Evolutionary conservation across 345 rosid genomes (phyloP), one percentile per base, ranked within the genome.

Genomic region (Brassica rapa): DNA sequence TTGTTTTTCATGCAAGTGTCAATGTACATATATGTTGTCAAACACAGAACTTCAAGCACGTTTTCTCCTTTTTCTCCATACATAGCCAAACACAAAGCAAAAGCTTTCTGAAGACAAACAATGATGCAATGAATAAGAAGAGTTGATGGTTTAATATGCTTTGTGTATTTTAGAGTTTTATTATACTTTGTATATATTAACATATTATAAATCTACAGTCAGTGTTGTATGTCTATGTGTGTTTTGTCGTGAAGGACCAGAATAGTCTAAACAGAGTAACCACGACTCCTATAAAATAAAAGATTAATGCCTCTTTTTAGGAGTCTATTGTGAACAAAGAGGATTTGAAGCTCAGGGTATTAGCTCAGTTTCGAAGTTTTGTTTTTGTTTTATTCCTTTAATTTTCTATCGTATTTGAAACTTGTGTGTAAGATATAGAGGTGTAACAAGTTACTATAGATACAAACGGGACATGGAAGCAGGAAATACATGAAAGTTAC

Each of bases 1-100:
- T 67, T 39, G 2, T 66, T 37, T 41, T 19, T 29, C 62, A 76
- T 61, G 62, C 2, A 59, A 61, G 62, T 30, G 8, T 16, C 24
- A 11, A 3, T 59, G 79, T 75, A 56, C 9, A 63, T 68, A 66
- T 75, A 56, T 66, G 66, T 75, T 24, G 32, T 66, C 16, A 41
- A 24, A 46, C 55, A 51, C 25, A 51, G 35, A 49, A 73, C n/a
- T 35, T 66, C 24, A 74, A 51, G 49, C 55, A 51, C 55, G 55
- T 46, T 11, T 61, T 41, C 49, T 55, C 32, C 6, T 30, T 59
- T 59, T 14, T 67, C 30, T n/a, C 43, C 51, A 25, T 27, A 27
- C 30, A 0, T 43, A 12, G 51, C 12, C 51, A 43, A 11, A 43
- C 51, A 43, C 15, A 4, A 43, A 43, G 51, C 15, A 43, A 43